These are phyloP conservation scores for Termitomyces sp. DNA, from an alignment of 768 basidiomycete genomes.

Conservation along the genomic window DNA sequence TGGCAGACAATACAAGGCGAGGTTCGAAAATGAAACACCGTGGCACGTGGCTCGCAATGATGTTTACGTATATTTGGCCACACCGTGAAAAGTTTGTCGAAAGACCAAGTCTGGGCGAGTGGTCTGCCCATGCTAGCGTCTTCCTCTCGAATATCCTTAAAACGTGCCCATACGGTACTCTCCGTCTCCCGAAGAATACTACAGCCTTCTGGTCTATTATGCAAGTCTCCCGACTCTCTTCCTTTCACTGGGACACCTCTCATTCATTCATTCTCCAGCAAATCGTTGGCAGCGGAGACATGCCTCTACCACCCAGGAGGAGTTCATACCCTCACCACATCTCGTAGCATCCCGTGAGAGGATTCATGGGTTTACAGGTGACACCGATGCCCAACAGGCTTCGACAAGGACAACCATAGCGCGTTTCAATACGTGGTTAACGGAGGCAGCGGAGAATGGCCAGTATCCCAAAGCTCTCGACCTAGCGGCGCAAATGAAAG, in stretches of 20 bases:
- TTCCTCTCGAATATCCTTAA: constrained; percentile 10
- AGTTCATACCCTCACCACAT: constrained; percentile 3
- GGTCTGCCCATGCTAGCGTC: constrained; percentile 8
- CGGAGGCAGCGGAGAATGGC: constrained; percentile 30
- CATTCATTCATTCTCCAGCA: constrained; percentile 1
- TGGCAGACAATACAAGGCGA: constrained; percentile 15
- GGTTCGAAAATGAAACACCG: constrained; percentile 15
- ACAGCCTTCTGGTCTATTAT: neutral
- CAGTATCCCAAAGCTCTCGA: constrained; percentile 38
- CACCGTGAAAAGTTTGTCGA: constrained; percentile 10
- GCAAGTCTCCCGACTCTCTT: constrained; percentile 5
- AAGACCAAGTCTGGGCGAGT: neutral
- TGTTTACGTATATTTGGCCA: constrained; percentile 13
- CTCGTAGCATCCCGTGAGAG: constrained; percentile 8
- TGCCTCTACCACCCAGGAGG: constrained; percentile 6
- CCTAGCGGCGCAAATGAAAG: constrained; percentile 57
- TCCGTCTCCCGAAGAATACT: neutral
- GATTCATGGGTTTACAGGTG: constrained; percentile 6
- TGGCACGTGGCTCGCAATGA: constrained; percentile 10
- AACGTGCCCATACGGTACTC: constrained; percentile 5
- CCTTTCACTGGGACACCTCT: neutral
- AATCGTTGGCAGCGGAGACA: constrained; percentile 3
- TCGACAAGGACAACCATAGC: constrained; percentile 17
- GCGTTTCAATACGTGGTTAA: constrained; percentile 31
- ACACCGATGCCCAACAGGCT: constrained; percentile 12